Conservation (phyloP, 2,329 filamentous ascomycete species). For the Trichothecium sympodiale region DNA sequence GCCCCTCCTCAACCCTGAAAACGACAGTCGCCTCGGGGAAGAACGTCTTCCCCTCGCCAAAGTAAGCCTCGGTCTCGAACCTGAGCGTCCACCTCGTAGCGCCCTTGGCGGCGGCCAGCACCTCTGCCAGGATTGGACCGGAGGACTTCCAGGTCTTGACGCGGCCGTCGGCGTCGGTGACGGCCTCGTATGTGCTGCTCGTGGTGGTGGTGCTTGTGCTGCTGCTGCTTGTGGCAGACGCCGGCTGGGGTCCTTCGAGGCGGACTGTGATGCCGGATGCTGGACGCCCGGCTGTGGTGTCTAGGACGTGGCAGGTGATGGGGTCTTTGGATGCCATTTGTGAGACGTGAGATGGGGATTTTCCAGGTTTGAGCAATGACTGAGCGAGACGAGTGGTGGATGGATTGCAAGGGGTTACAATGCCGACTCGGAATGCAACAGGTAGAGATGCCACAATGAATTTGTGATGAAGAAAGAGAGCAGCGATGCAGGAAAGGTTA, state of each 20-base stretch:
- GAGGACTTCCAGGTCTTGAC: conserved; percentile 53
- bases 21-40: conserved; percentile 48
- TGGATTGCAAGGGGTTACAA: too few species aligned
- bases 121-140: conserved; percentile 46
- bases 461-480: too few species aligned
- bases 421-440: too few species aligned
- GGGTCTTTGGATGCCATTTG: conserved; percentile 36
- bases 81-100: conserved; percentile 54
- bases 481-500: too few species aligned
- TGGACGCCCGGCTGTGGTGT: conserved; percentile 65
- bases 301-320: conserved; percentile 81
- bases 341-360: too few species aligned
- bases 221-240: conserved; percentile 4
- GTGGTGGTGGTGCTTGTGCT: conserved; percentile 18
- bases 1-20: conserved; percentile 40
- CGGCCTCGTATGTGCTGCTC: conserved; percentile 47
- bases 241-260: conserved; percentile 36
- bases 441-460: too few species aligned
- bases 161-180: conserved; percentile 67
- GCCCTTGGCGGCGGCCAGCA: conserved; percentile 31
- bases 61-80: conserved; percentile 66
- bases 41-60: conserved; percentile 50
- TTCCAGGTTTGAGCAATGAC: too few species aligned
- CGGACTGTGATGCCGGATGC: conserved; percentile 56
- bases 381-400: too few species aligned